Percentiles rank a stretch among this genome's conserved stretches.
Conservation (phyloP, 2,329 filamentous ascomycete species). For the Paracoccidioides brasiliensis region DNA sequence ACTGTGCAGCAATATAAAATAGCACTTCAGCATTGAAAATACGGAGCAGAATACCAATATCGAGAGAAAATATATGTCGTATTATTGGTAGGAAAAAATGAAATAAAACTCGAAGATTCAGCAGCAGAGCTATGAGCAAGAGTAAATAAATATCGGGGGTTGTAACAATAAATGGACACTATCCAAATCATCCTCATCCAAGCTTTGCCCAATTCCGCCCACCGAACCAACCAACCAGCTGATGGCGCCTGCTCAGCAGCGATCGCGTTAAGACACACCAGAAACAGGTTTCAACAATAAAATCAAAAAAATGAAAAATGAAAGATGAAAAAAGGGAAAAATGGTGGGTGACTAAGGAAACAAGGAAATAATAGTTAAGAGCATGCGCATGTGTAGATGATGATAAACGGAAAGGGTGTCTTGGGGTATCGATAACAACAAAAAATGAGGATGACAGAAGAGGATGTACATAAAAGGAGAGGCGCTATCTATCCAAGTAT, state of each 20-base stretch:
- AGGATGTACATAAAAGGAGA: not conserved
- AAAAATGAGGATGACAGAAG: not conserved
- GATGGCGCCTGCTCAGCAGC: not conserved
- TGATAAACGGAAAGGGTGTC: not conserved
- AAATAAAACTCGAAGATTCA: no score
- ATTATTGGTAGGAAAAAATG: not conserved
- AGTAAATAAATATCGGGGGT: not conserved
- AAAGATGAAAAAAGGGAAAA: no score
- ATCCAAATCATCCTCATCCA: not conserved
- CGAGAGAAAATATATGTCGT: not conserved
- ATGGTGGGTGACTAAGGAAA: no score
- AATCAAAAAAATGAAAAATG: not conserved
- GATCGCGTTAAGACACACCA: not conserved
- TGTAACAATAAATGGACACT: not conserved
- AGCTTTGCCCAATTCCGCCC: no score
- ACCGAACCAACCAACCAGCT: not conserved
- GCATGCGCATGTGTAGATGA: not conserved
- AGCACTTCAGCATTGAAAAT: not conserved
- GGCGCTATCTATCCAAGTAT: not conserved
- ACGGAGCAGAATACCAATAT: not conserved
- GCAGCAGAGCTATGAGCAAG: not conserved
- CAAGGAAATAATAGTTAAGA: not conserved
- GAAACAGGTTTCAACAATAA: not conserved
- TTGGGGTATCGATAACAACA: slow-evolving; percentile 1
- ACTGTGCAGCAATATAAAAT: not conserved